Conservation (phyloP, 371 early-diverging fungal genomes). For the Mucor piriformis region DNA sequence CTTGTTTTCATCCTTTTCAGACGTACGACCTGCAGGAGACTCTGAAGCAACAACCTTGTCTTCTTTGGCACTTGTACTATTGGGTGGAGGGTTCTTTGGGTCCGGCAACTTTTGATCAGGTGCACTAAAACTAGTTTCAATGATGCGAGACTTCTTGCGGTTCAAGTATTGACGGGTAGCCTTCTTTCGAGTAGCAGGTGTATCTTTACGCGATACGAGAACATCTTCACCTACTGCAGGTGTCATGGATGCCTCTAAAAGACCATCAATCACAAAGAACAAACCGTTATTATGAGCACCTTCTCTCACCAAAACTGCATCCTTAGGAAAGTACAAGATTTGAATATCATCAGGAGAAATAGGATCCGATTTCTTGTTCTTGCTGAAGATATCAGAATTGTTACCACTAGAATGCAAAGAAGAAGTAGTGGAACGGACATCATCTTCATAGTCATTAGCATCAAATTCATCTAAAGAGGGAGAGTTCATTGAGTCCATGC, state of each 20-base stretch:
- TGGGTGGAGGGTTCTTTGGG: neutral
- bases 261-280: slow-evolving; percentile 91
- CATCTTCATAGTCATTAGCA: slow-evolving; percentile 36
- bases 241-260: slow-evolving; percentile 77
- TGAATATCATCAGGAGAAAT: slow-evolving; percentile 65
- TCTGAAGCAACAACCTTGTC: slow-evolving; percentile 39
- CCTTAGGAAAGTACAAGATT: slow-evolving; percentile 74
- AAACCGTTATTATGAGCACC: slow-evolving; percentile 88
- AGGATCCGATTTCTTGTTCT: slow-evolving; percentile 22
- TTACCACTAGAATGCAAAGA: slow-evolving; percentile 39
- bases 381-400: slow-evolving; percentile 20
- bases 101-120: neutral
- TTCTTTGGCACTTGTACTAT: slow-evolving; percentile 13
- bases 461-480: slow-evolving; percentile 39
- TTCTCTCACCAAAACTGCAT: slow-evolving; percentile 74
- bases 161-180: neutral
- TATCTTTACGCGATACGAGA: slow-evolving; percentile 6
- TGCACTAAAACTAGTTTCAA: slow-evolving; percentile 9
- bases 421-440: slow-evolving; percentile 44
- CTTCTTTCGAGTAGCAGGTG: neutral
- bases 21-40: slow-evolving; percentile 41
- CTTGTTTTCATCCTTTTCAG: slow-evolving; percentile 15
- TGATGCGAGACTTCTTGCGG: slow-evolving; percentile 18
- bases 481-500: slow-evolving; percentile 37
- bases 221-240: slow-evolving; percentile 44